These are phyloP conservation scores for Hawksworthiomyces lignivorus DNA, from an alignment of 2,329 filamentous ascomycete genomes.

Conservation along the genomic window DNA sequence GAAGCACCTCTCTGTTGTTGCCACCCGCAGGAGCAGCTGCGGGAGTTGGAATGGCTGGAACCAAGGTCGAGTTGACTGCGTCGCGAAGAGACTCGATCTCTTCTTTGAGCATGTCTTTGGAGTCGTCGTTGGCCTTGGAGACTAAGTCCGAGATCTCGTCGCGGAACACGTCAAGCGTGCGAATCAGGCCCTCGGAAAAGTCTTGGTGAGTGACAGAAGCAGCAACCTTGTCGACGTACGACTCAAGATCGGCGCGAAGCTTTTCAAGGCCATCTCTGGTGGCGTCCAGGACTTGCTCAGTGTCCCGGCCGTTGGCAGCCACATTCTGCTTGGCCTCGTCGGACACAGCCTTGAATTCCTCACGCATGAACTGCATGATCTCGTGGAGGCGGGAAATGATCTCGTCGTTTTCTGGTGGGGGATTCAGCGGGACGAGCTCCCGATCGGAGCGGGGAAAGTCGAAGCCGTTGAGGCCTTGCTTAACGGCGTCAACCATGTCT, in stretches of 20 bases:
- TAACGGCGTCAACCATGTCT: conserved; percentile 57
- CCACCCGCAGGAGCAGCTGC: conserved; percentile 16
- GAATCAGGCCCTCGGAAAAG: conserved; percentile 61
- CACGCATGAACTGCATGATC: conserved; percentile 52
- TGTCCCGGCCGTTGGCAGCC: conserved; percentile 69
- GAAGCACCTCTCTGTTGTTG: conserved; percentile 59
- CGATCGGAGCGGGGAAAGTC: conserved; percentile 31
- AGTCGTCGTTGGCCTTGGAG: conserved; percentile 37
- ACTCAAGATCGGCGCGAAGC: conserved; percentile 71
- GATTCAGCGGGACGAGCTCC: conserved; percentile 24
- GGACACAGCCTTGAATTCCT: conserved; percentile 52
- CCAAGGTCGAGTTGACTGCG: conserved; percentile 61
- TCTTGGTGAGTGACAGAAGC: conserved; percentile 68
- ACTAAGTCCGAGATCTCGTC: conserved; percentile 61
- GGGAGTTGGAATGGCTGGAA: conserved; percentile 47
- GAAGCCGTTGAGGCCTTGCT: conserved; percentile 47
- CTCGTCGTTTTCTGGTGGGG: conserved; percentile 37
- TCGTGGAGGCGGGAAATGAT: conserved; percentile 53
- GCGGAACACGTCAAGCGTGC: conserved; percentile 58
- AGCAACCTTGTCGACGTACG: conserved; percentile 66
- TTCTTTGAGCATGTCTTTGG: conserved; percentile 64
- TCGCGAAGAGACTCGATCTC: conserved; percentile 79
- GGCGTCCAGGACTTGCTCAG: conserved; percentile 80
- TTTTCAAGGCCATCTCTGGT: conserved; percentile 81
- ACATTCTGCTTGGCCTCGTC: conserved; percentile 70